These are phyloP conservation scores for Fusarium marasasianum DNA, from an alignment of 2,329 filamentous ascomycete species.

Conservation along the genomic window DNA sequence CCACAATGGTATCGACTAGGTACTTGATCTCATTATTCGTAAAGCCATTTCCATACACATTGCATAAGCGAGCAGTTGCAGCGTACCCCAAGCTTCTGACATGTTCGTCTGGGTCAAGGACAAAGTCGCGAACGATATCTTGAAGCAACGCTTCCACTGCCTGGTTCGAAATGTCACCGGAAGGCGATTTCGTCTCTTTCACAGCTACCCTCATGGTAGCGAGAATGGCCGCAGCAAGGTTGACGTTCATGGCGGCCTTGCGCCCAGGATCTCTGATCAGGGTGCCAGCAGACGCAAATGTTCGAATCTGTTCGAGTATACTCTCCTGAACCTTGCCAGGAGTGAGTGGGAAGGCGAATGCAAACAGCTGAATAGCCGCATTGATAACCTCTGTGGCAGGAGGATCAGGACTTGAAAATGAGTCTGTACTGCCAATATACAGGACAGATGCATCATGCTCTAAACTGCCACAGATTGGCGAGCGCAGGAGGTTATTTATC, in stretches of 20 bases:
- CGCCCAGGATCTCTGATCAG: constrained; percentile 87
- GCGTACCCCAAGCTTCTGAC: constrained; percentile 87
- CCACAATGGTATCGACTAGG: constrained; percentile 92
- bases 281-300: constrained; percentile 82
- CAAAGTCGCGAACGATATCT: constrained; percentile 75
- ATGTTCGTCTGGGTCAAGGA: constrained; percentile 85
- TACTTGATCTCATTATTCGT: constrained; percentile 91
- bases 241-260: constrained; percentile 90
- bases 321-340: constrained; percentile 94
- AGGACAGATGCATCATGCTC: constrained; percentile 90
- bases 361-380: constrained; percentile 91
- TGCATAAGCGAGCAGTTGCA: constrained; percentile 87
- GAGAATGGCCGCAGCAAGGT: constrained; percentile 83
- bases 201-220: constrained; percentile 84
- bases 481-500: constrained; percentile 69
- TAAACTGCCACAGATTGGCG: constrained; percentile 81
- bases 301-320: constrained; percentile 91
- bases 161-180: constrained; percentile 77
- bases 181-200: constrained; percentile 77
- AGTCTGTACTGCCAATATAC: constrained; percentile 66
- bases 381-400: constrained; percentile 95
- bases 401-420: constrained; percentile 71
- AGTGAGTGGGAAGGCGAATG: constrained; percentile 88
- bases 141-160: constrained; percentile 87
- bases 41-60: constrained; percentile 82